Base-by-base conservation (phyloP, 2,329 filamentous ascomycete genomes). In the Domatiomyces globalis region DNA sequence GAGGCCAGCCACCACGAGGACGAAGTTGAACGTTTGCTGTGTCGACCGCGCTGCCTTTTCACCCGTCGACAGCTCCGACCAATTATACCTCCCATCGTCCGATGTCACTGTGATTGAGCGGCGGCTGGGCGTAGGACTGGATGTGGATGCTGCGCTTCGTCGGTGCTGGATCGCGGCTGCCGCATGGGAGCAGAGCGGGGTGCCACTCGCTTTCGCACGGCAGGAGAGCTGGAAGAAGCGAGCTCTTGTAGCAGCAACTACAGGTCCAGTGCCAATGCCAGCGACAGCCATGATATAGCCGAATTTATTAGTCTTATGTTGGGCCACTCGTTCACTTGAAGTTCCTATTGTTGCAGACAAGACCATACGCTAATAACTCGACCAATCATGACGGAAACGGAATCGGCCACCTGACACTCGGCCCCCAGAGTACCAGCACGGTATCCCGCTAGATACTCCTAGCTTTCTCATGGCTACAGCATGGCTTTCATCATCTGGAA, bases 11-110 rank as follows among this genome's bases (percentile, higher is more conserved):
- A 87, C 59, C 7, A 95, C 80, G 56, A 95, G 69, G 58, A 83
- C 76, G 58, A 95, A 80, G 68, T 96, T 95, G 72, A 94, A 84
- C 15, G 83, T 85, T 67, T 95, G 90, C 67, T 95, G 89, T 0
- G 87, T 90, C 7, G 87, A 85, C 42, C 90, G 79, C 20, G 84
- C 84, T 2, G 82, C 81, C 67, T 95, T 95, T 66, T 95, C 90
- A 46, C 72, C 72, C 0, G 70, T 72, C 0, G 83, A 87, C 2
- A 96, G 76, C 50, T 92, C 75, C 2, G 73, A 76, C 90, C 90
- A 96, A 3, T 81, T 79, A 1, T 95, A 81, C 56, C 77, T 76
- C 6, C 90, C 90, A 62, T 87, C 84, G 61, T 95, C 90, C 61
- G 87, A 92, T 62, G 89, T 82, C 0, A 90, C 78, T 0, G 88